A percentile compares a stretch with the other conserved stretches of the same genome.
phyloP scores from a whole-genome alignment of 768 basidiomycete genomes.

The Russula compacta region DNA sequence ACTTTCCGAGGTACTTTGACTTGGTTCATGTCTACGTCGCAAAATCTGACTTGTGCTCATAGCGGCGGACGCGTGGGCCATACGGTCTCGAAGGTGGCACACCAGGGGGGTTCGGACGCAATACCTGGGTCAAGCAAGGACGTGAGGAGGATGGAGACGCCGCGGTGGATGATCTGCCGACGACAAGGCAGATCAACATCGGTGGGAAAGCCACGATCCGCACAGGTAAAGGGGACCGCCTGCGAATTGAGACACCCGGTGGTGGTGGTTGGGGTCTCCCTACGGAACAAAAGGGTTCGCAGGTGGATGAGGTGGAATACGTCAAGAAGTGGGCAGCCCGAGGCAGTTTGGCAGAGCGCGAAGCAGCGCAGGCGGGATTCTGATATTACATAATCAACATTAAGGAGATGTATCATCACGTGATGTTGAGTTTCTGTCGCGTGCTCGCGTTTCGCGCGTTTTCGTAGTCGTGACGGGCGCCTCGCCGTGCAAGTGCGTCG shows the following conservation, averaged over 20 bases:
- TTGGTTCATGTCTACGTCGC: not conserved
- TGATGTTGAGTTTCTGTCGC: constrained; percentile 13
- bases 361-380: constrained; percentile 48
- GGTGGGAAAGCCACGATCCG: constrained; percentile 81
- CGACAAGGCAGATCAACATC: constrained; percentile 66
- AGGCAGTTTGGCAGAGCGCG: constrained; percentile 58
- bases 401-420: constrained; percentile 6
- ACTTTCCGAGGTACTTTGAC: constrained; percentile 60
- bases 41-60: not conserved
- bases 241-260: constrained; percentile 83
- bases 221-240: constrained; percentile 81
- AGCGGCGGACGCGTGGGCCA: constrained; percentile 80
- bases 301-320: constrained; percentile 29
- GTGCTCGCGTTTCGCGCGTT: not conserved
- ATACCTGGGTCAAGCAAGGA: constrained; percentile 78
- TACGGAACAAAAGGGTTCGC: not conserved
- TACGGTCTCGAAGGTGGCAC: constrained; percentile 81
- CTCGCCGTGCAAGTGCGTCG: not conserved
- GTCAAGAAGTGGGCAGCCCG: constrained; percentile 55
- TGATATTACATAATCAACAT: constrained; percentile 25
- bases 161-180: constrained; percentile 48
- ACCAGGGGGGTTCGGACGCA: constrained; percentile 61
- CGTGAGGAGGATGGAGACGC: constrained; percentile 59
- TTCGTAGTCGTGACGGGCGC: not conserved
- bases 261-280: constrained; percentile 75